Evolutionary conservation across 2,329 filamentous ascomycete genomes (phyloP), one percentile per base, ranked within the genome.

Genomic region (Fusarium sp.): DNA sequence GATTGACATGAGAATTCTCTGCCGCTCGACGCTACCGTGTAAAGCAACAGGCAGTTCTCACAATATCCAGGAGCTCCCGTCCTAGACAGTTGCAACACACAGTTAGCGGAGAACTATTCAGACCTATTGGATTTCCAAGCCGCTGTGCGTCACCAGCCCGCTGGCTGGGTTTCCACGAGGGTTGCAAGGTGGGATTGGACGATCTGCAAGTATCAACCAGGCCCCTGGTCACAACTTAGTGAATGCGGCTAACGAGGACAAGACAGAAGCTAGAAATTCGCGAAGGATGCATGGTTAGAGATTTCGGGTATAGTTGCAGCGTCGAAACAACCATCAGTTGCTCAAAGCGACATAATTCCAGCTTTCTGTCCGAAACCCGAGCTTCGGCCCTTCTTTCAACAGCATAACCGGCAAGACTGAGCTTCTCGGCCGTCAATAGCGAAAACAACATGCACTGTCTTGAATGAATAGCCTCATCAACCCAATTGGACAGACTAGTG

Each of bases 161-260:
- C 57, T 61, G 19, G 48, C 47, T 47, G 51, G 57, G 58, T 45
- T 58, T 48, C 49, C 50, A 53, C 61, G 52, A 58, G 58, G 61
- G 62, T 54, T 58, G 50, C 57, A 60, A 67, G 68, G 58, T 60
- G 58, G 68, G 59, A 56, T 63, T 68, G 61, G 56, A 35, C 58
- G 68, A 70, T 70, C 68, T 70, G 68, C 68, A 67, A 69, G 57
- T 70, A 54, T 53, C 62, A 60, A 59, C 68, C 64, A 50, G 66
- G 64, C 42, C 56, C 66, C 68, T 65, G 68, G 68, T 64, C 61
- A 45, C 11, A 25, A 55, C 29, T 59, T 42, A 49, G 65, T 45
- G 61, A 53, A 68, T 58, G 66, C 58, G 64, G 64, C 64, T 65
- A 61, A 64, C 50, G 43, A 56, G 43, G 45, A 57, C 47, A 50